Evolutionary conservation across 148 eudicot genomes (phyloP).

Genomic region (Silene uniflora): DNA sequence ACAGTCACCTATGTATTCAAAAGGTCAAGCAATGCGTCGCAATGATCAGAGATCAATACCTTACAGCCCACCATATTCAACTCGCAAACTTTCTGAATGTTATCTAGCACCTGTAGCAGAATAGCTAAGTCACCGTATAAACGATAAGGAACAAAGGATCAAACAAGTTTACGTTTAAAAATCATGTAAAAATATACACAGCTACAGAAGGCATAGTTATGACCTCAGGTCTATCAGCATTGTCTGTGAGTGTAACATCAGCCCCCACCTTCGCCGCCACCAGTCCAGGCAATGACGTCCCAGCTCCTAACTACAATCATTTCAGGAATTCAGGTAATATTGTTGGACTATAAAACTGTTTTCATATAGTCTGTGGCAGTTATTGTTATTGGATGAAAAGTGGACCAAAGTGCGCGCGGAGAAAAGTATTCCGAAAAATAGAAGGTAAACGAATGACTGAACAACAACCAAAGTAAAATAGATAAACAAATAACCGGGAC

Average conservation of each 20-base stretch:
- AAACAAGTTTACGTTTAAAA: neutral
- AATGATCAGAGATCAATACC: constrained; percentile 32
- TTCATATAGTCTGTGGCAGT: too few species aligned
- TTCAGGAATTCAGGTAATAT: neutral
- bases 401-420: too few species aligned
- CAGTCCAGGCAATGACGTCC: constrained; percentile 90
- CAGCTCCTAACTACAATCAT: constrained; percentile 80
- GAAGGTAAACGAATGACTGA: too few species aligned
- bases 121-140: neutral
- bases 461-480: neutral
- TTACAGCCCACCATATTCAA: constrained; percentile 59
- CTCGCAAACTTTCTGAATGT: constrained; percentile 63
- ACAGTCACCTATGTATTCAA: neutral
- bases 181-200: neutral
- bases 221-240: constrained; percentile 59
- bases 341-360: neutral
- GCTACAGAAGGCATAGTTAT: neutral
- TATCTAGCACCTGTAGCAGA: constrained; percentile 65
- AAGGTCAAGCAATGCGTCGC: neutral
- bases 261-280: constrained; percentile 95
- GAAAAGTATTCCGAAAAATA: too few species aligned
- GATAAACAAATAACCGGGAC: too few species aligned
- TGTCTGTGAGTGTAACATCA: constrained; percentile 77
- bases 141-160: neutral
- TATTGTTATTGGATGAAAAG: too few species aligned